These are phyloP conservation scores for Pythium utonaiense DNA, from an alignment of 352 stramenopile species.

Conservation along the genomic window DNA sequence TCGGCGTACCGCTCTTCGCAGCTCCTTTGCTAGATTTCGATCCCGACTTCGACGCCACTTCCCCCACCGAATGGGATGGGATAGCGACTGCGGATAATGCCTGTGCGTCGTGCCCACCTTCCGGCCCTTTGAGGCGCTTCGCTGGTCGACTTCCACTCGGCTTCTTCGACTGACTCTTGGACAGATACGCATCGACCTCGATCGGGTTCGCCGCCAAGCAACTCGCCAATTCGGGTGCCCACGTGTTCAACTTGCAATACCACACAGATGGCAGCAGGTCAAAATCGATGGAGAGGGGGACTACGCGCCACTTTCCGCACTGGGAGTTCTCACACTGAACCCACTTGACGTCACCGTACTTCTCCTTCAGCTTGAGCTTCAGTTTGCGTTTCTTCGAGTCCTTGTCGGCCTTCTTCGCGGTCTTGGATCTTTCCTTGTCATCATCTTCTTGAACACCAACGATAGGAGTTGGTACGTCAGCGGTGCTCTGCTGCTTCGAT, in stretches of 20 bases:
- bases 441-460: background rate
- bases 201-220: slow-evolving; percentile 65
- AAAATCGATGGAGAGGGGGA: slow-evolving; percentile 89
- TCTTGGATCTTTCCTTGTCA: slow-evolving; percentile 13
- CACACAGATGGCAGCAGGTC: slow-evolving; percentile 88
- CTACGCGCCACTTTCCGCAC: slow-evolving; percentile 94
- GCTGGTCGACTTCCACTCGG: slow-evolving; percentile 28
- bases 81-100: background rate
- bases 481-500: slow-evolving; percentile 7
- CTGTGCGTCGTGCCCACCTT: background rate
- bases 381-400: slow-evolving; percentile 73
- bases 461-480: background rate
- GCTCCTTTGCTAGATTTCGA: slow-evolving; percentile 13
- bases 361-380: slow-evolving; percentile 74
- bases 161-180: slow-evolving; percentile 62
- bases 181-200: slow-evolving; percentile 66
- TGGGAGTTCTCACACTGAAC: slow-evolving; percentile 93
- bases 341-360: slow-evolving; percentile 89
- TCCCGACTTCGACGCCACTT: background rate
- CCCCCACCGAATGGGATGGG: background rate
- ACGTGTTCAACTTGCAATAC: slow-evolving; percentile 83
- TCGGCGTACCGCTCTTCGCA: slow-evolving; percentile 20
- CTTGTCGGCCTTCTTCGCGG: slow-evolving; percentile 54
- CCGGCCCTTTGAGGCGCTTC: slow-evolving; percentile 45
- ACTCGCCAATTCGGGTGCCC: slow-evolving; percentile 64